Conservation (phyloP, 2,329 filamentous ascomycete genomes). For the Apiospora malaysiana region DNA sequence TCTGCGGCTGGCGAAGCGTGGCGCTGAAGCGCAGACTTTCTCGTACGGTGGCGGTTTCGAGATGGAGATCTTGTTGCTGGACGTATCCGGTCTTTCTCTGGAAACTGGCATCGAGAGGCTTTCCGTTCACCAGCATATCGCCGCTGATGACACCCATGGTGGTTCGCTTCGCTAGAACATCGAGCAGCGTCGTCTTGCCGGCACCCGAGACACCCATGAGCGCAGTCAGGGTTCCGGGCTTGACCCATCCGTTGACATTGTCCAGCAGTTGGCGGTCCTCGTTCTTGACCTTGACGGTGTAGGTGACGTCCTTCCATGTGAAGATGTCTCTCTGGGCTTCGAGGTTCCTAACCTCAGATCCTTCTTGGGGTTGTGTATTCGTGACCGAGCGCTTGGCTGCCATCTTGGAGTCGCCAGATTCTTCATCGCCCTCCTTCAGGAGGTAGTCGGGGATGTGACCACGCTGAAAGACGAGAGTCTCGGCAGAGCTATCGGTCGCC, state of each 20-base stretch:
- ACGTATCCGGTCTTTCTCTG: conserved; percentile 74
- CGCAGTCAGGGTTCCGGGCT: conserved; percentile 85
- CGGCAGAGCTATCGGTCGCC: conserved; percentile 65
- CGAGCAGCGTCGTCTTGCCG: conserved; percentile 75
- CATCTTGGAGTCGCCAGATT: conserved; percentile 38
- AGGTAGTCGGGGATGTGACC: conserved; percentile 56
- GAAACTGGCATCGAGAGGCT: conserved; percentile 66
- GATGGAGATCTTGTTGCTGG: conserved; percentile 72
- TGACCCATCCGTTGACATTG: conserved; percentile 86
- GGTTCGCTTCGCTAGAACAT: conserved; percentile 72
- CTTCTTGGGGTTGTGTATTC: background rate
- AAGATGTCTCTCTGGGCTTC: conserved; percentile 59
- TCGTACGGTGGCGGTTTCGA: conserved; percentile 68
- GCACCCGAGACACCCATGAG: conserved; percentile 76
- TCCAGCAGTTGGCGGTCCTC: conserved; percentile 76
- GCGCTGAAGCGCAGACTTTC: conserved; percentile 71
- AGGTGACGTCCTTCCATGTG: conserved; percentile 80
- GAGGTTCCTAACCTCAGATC: conserved; percentile 14
- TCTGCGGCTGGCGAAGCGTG: conserved; percentile 65
- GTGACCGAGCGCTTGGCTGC: background rate
- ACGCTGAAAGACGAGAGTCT: conserved; percentile 71
- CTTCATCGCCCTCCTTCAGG: conserved; percentile 33
- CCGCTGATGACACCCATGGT: conserved; percentile 75
- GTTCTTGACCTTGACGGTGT: conserved; percentile 73
- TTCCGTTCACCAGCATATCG: conserved; percentile 72